A percentile compares a stretch with the other conserved stretches of the same genome.
phyloP scores from a whole-genome alignment of 2,329 filamentous ascomycete species.

The Aurifilum marmelostoma region DNA sequence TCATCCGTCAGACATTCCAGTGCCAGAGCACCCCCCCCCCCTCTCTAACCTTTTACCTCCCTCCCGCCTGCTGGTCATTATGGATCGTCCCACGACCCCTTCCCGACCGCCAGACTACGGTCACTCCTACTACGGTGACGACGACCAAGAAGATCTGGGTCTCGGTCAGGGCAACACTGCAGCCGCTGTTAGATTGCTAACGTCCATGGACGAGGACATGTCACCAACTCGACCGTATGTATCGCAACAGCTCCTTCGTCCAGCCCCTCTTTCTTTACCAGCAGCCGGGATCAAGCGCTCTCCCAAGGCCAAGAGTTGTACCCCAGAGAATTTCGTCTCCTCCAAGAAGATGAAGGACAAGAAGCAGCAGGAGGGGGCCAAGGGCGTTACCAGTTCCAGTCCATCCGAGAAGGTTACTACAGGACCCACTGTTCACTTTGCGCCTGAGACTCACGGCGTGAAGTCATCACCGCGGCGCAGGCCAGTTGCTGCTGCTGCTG shows the following conservation, averaged over 20 bases:
- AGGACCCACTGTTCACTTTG: constrained; percentile 26
- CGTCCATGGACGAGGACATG: constrained; percentile 61
- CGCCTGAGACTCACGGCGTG: constrained; percentile 22
- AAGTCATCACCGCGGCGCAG: constrained; percentile 19
- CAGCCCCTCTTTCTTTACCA: constrained; percentile 34
- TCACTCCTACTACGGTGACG: constrained; percentile 57
- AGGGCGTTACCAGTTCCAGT: constrained; percentile 12
- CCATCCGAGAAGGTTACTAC: constrained; percentile 32
- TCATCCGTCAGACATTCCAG: constrained; percentile 5
- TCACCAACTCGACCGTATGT: constrained; percentile 60
- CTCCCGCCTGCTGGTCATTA: constrained; percentile 34
- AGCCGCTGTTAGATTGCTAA: constrained; percentile 63
- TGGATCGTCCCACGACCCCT: constrained; percentile 56
- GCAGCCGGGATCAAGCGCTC: constrained; percentile 34
- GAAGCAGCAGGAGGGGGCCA: constrained; percentile 42
- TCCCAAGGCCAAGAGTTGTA: constrained; percentile 35
- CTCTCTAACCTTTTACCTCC: no score
- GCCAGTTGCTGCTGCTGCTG: constrained; percentile 25
- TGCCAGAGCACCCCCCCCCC: neutral
- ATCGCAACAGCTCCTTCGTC: constrained; percentile 36
- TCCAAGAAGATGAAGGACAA: constrained; percentile 44
- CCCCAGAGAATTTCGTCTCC: constrained; percentile 42
- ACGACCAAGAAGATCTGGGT: constrained; percentile 54
- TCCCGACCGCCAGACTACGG: constrained; percentile 61
- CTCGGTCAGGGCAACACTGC: constrained; percentile 49